Conservation (phyloP, 1,284 basidiomycete genomes). For the Puccinia coronata region DNA sequence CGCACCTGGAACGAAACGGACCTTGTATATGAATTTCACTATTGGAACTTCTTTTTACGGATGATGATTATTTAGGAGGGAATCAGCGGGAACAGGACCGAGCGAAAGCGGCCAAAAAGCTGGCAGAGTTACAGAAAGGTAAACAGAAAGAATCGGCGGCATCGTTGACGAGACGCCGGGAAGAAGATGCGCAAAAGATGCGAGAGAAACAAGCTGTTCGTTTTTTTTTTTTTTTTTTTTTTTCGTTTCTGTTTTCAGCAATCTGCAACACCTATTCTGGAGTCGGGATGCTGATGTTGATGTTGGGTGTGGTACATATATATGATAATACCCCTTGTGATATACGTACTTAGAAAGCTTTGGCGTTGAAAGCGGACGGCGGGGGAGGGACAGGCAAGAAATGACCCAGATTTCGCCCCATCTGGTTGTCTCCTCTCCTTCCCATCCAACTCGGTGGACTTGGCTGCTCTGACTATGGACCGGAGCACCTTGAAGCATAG, state of each 20-base stretch:
- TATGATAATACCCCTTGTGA: too few species aligned
- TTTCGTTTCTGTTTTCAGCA: background rate
- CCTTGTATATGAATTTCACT: too few species aligned
- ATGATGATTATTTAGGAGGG: conserved; percentile 52
- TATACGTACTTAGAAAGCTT: conserved; percentile 5
- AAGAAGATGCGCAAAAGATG: conserved; percentile 56
- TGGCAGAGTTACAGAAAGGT: conserved; percentile 55
- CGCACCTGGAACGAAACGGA: too few species aligned
- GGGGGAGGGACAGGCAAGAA: conserved; percentile 24
- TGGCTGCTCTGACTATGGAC: too few species aligned
- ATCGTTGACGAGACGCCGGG: conserved; percentile 54
- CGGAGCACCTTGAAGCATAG: too few species aligned
- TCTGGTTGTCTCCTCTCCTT: background rate
- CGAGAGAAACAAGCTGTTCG: conserved; percentile 57
- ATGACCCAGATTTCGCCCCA: too few species aligned
- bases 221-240: background rate
- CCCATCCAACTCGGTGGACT: background rate
- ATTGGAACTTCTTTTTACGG: too few species aligned
- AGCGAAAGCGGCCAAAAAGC: conserved; percentile 58
- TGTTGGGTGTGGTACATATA: too few species aligned
- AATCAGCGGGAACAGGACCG: conserved; percentile 58
- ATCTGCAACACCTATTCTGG: too few species aligned
- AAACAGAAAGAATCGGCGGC: conserved; percentile 54
- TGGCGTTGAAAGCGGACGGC: background rate
- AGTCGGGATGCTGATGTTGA: too few species aligned